Conservation (phyloP, 2,329 filamentous ascomycete species). For the Pseudocercospora crystallina region DNA sequence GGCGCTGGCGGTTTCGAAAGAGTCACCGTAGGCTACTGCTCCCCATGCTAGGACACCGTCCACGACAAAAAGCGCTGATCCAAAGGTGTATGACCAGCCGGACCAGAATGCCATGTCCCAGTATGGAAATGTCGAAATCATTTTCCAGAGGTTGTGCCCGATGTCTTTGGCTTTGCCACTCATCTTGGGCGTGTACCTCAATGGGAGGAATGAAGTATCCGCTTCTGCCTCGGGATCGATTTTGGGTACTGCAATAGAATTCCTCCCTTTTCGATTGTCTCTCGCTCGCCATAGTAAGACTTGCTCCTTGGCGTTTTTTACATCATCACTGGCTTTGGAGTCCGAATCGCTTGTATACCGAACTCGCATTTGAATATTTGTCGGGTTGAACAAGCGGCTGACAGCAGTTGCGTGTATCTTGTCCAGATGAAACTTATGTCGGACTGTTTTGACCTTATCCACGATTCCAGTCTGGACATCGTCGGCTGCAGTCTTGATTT, state of each 20-base stretch:
- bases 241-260: slow-evolving; percentile 24
- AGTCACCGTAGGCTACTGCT: slow-evolving; percentile 20
- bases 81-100: slow-evolving; percentile 29
- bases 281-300: slow-evolving; percentile 26
- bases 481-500: slow-evolving; percentile 15
- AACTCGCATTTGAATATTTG: slow-evolving; percentile 20
- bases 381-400: slow-evolving; percentile 19
- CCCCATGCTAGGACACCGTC: slow-evolving; percentile 27
- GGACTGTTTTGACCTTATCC: slow-evolving; percentile 13
- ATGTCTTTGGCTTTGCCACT: slow-evolving; percentile 12
- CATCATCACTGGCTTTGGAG: slow-evolving; percentile 3
- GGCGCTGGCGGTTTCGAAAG: slow-evolving; percentile 17
- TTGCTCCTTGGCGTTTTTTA: slow-evolving; percentile 11
- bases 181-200: slow-evolving; percentile 18
- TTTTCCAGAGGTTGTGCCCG: slow-evolving; percentile 16
- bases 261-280: slow-evolving; percentile 28
- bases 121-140: slow-evolving; percentile 31
- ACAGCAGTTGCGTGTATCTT: slow-evolving; percentile 17
- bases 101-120: slow-evolving; percentile 35
- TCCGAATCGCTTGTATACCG: slow-evolving; percentile 12
- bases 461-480: slow-evolving; percentile 17
- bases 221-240: slow-evolving; percentile 5
- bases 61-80: slow-evolving; percentile 30
- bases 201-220: slow-evolving; percentile 11
- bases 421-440: slow-evolving; percentile 14